Percentiles rank a stretch among this genome's conserved stretches.
Evolutionary conservation across 1,284 basidiomycete species (phyloP).

Genomic region (Somion occarium): DNA sequence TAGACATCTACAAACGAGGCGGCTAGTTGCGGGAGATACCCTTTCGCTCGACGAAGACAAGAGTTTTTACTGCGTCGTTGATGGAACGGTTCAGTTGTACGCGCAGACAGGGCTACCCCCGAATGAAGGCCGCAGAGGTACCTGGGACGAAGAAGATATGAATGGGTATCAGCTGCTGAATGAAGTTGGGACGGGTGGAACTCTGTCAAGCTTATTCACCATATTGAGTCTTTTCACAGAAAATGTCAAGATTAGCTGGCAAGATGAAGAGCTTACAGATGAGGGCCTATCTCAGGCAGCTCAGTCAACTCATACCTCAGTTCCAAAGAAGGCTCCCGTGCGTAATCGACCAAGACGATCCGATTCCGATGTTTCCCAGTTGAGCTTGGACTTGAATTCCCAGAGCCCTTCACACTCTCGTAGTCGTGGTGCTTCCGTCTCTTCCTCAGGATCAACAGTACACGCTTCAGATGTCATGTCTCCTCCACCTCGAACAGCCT

Average conservation of each 20-base stretch:
- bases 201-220: conserved; percentile 92
- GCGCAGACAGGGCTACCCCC: conserved; percentile 57
- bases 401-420: conserved; percentile 27
- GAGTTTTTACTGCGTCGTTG: conserved; percentile 94
- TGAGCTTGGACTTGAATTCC: conserved; percentile 40
- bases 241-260: conserved; percentile 92
- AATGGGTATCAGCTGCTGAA: conserved; percentile 94
- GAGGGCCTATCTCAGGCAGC: conserved; percentile 23
- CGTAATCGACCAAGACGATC: conserved; percentile 30
- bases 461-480: conserved; percentile 39
- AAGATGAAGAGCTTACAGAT: conserved; percentile 44
- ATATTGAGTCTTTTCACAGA: conserved; percentile 96
- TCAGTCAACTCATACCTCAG: conserved; percentile 17
- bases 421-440: conserved; percentile 44
- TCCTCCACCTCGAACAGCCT: conserved; percentile 15
- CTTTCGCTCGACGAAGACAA: conserved; percentile 89
- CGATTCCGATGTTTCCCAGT: conserved; percentile 60
- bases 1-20: conserved; percentile 85
- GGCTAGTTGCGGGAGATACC: conserved; percentile 88
- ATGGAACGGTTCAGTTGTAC: conserved; percentile 85
- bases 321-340: conserved; percentile 12
- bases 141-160: conserved; percentile 81
- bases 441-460: conserved; percentile 64
- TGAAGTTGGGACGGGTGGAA: conserved; percentile 93
- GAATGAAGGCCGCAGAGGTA: conserved; percentile 40